These are phyloP conservation scores for Hirsutella rhossiliensis DNA, from an alignment of 2,329 filamentous ascomycete genomes.

Conservation along the genomic window DNA sequence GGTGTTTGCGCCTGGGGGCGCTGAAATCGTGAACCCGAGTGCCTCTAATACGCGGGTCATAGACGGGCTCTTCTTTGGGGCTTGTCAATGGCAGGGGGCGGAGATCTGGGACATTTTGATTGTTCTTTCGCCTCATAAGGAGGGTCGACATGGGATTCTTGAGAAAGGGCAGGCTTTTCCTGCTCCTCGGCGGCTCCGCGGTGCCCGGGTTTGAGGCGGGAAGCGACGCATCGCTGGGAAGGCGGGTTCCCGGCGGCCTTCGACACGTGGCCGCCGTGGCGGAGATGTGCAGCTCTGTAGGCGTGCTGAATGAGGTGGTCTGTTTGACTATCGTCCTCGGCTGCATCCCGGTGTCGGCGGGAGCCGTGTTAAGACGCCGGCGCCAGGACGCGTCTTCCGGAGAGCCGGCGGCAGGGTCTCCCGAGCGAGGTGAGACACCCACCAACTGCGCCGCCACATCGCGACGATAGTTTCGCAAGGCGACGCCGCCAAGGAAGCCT, in stretches of 20 bases:
- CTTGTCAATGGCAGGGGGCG: slow-evolving; percentile 26
- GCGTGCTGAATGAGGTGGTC: slow-evolving; percentile 33
- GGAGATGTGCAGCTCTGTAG: slow-evolving; percentile 32
- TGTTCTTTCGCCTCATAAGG: slow-evolving; percentile 43
- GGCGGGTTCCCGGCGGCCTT: slow-evolving; percentile 28
- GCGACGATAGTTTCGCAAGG: slow-evolving; percentile 37
- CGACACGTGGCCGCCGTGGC: slow-evolving; percentile 21
- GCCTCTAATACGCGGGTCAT: slow-evolving; percentile 53
- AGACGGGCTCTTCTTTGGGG: slow-evolving; percentile 31
- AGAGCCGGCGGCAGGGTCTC: neutral
- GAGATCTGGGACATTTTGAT: slow-evolving; percentile 33
- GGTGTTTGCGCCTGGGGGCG: slow-evolving; percentile 38
- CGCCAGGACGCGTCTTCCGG: slow-evolving; percentile 3
- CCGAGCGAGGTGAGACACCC: neutral
- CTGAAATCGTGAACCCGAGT: slow-evolving; percentile 56
- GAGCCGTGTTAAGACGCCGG: slow-evolving; percentile 1
- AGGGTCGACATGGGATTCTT: slow-evolving; percentile 49
- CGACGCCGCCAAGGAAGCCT: slow-evolving; percentile 43
- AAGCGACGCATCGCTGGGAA: slow-evolving; percentile 24
- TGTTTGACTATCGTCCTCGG: slow-evolving; percentile 18
- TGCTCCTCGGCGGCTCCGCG: slow-evolving; percentile 31
- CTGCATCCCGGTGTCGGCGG: slow-evolving; percentile 12
- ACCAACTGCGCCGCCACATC: slow-evolving; percentile 13
- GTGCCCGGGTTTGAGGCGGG: slow-evolving; percentile 16
- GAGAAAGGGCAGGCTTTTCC: slow-evolving; percentile 43